Base-by-base conservation (phyloP, 352 stramenopile species). In the Globisporangium mamillatum region DNA sequence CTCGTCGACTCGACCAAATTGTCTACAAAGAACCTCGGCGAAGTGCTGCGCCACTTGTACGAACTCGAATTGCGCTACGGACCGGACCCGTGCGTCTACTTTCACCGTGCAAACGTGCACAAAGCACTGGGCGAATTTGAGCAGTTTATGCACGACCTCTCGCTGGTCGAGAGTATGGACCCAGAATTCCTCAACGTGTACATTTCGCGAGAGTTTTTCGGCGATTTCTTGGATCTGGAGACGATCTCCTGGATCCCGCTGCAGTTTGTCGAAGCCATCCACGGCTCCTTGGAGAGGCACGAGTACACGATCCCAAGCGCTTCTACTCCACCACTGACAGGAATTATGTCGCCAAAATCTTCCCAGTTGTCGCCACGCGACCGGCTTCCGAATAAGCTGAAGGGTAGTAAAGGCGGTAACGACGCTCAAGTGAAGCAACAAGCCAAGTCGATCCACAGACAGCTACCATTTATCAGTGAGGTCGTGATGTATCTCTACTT, bases 21-120 rank as follows among this genome's bases (percentile, higher is more conserved):
- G 6, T 84, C 79, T 3, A 75, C 72, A 12, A 74, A 78, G 54
- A 80, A 80, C 56, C 54, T 90, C 0, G 60, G 68, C 5, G 78
- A 90, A 56, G 63, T 78, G 0, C 36, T 89, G 32, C 74, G 78
- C 2, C 81, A 90, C 54, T 59, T 90, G 25, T 74, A 80, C 24
- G 80, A 90, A 63, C 62, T 89, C 25, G 82, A 89, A 50, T 77
- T 68, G 55, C 79, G 82, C 2, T 90, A 90, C 27, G 82, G 80
- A 2, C 82, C 80, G 0, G 80, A 90, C 56, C 32, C 77, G 8
- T 87, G 77, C 63, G 29, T 89, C 24, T 89, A 88, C 62, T 89
- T 90, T 44, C 82, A 90, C 62, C 76, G 82, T 32, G 77, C 80
- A 0, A 86, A 84, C 34, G 48, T 82, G 0, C 67, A 89, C 54